phyloP scores from a whole-genome alignment of 345 rosid species.

The Lumnitzera littorea region DNA sequence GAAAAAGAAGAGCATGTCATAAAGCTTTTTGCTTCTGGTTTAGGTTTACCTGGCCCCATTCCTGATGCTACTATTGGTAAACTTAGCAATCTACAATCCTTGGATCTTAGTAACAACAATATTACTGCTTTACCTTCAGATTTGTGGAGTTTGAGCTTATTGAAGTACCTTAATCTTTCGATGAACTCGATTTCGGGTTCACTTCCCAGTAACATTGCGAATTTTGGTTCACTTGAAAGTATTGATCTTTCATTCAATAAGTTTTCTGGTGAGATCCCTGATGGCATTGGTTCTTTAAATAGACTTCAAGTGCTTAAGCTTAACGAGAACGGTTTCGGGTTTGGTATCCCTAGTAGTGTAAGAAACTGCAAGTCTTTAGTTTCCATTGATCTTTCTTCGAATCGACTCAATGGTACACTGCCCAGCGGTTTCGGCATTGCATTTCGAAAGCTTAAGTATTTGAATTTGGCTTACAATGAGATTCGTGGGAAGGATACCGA shows the following conservation, averaged over 20 bases:
- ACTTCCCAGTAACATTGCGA: conserved; percentile 66
- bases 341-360: conserved; percentile 53
- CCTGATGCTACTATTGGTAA: conserved; percentile 88
- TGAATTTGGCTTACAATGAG: conserved; percentile 64
- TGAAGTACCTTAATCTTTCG: conserved; percentile 64
- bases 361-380: conserved; percentile 45
- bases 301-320: conserved; percentile 59
- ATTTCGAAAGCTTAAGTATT: conserved; percentile 54
- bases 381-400: conserved; percentile 60
- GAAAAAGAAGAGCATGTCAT: conserved; percentile 36
- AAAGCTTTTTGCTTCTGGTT: conserved; percentile 41
- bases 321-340: conserved; percentile 46
- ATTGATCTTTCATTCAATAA: conserved; percentile 70
- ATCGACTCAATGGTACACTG: conserved; percentile 58
- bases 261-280: conserved; percentile 73
- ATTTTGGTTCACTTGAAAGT: conserved; percentile 64
- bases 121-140: conserved; percentile 79
- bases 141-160: conserved; percentile 76
- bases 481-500: conserved; percentile 47
- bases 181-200: conserved; percentile 64
- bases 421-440: conserved; percentile 74
- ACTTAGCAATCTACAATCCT: conserved; percentile 59
- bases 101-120: conserved; percentile 83
- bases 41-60: conserved; percentile 63
- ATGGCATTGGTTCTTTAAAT: conserved; percentile 47